A percentile compares a stretch with the other conserved stretches of the same genome.
These are phyloP conservation scores for Neurospora sp. DNA, from an alignment of 495 filamentous ascomycete genomes.

Conservation along the genomic window DNA sequence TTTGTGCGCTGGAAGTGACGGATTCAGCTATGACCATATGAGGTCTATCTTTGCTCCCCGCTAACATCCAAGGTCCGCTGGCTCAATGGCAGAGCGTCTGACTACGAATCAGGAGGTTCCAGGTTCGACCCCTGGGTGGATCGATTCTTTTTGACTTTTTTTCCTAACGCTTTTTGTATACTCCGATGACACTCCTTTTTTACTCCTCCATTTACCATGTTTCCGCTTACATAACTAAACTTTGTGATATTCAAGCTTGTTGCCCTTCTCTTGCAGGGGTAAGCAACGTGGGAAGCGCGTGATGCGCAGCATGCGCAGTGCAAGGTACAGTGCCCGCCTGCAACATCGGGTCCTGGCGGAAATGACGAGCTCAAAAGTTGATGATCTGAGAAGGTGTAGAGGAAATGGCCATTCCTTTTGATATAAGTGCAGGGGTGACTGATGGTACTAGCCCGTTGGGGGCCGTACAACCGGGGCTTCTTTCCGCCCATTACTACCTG, in stretches of 20 bases:
- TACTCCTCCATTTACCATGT: not conserved
- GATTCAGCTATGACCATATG: not conserved
- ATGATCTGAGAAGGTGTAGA: not conserved
- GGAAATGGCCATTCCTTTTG: not conserved
- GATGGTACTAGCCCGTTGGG: not conserved
- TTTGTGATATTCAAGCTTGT: not conserved
- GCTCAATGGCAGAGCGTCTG: not conserved
- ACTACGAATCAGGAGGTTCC: not conserved
- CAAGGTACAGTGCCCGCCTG: not conserved
- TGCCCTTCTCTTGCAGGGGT: not conserved
- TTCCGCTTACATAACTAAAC: not conserved
- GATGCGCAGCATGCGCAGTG: not conserved
- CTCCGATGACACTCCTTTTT: not conserved
- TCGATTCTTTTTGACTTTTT: not conserved
- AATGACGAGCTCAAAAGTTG: not conserved
- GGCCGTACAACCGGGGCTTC: not conserved
- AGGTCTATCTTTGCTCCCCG: accelerated
- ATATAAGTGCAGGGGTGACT: not conserved
- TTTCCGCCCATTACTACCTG: not conserved
- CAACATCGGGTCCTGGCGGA: not conserved
- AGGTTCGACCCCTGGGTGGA: not conserved
- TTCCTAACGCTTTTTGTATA: not conserved
- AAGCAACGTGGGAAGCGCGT: not conserved
- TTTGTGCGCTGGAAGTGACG: not conserved
- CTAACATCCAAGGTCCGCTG: not conserved